Percentiles rank a stretch among this genome's conserved stretches.
Evolutionary conservation across 768 basidiomycete genomes (phyloP).

Genomic region (Collybiopsis confluens): DNA sequence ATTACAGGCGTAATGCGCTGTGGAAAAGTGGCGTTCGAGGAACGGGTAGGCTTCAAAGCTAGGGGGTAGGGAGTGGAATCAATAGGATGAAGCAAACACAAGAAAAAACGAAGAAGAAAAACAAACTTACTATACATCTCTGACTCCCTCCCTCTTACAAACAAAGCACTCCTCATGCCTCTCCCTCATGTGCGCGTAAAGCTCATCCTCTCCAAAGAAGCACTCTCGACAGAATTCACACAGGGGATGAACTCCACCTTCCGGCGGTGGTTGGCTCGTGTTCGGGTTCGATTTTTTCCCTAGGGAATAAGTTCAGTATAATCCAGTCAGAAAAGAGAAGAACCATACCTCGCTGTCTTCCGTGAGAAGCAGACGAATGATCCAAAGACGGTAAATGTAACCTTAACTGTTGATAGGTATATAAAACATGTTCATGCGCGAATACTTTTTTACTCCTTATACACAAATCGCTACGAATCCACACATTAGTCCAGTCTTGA

Average conservation of each 20-base stretch:
- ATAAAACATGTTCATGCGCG: constrained; percentile 89
- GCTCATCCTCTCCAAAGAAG: constrained; percentile 89
- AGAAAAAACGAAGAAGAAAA: not conserved
- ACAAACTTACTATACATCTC: constrained; percentile 76
- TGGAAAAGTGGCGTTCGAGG: constrained; percentile 74
- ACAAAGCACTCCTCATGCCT: constrained; percentile 95
- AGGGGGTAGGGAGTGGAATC: not conserved
- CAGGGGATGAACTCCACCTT: constrained; percentile 71
- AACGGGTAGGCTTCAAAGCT: constrained; percentile 1
- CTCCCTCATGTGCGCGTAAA: constrained; percentile 92
- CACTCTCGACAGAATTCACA: constrained; percentile 92
- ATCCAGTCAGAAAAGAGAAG: not conserved
- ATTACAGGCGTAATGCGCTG: constrained; percentile 73
- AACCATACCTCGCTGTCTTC: not conserved
- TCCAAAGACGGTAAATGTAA: constrained; percentile 75
- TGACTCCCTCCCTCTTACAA: constrained; percentile 77
- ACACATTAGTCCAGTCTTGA: too few relatives aligned
- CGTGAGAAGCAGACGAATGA: constrained; percentile 22
- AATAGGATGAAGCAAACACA: constrained; percentile 76
- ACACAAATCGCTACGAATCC: constrained; percentile 67
- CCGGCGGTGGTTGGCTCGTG: constrained; percentile 39
- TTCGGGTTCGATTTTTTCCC: constrained; percentile 6
- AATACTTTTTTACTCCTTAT: constrained; percentile 91
- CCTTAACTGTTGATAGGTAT: constrained; percentile 58
- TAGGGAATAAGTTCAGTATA: not conserved